These are phyloP conservation scores for Yarrowia keelungensis DNA, from an alignment of 805 yeast genomes.

Conservation along the genomic window DNA sequence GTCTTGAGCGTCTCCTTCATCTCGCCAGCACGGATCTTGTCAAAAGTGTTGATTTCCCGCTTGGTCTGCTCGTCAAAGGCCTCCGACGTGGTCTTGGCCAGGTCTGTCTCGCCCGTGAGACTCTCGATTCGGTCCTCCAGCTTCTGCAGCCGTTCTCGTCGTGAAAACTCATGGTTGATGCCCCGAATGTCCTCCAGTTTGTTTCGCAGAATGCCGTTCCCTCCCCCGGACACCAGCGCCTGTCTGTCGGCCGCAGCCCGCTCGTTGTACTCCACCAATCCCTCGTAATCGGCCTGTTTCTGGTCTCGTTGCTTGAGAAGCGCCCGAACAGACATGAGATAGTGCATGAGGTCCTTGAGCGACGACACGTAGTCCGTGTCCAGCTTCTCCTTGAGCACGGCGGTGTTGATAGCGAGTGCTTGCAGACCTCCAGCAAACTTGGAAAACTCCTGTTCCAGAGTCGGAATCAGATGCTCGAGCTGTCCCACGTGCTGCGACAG, in stretches of 20 bases:
- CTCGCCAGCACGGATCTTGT: slow-evolving; percentile 78
- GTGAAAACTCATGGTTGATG: slow-evolving; percentile 63
- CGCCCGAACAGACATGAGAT: slow-evolving; percentile 66
- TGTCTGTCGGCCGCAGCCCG: slow-evolving; percentile 74
- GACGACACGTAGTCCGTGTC: slow-evolving; percentile 85
- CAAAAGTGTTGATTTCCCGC: slow-evolving; percentile 71
- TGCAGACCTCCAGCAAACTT: slow-evolving; percentile 58
- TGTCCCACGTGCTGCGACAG: slow-evolving; percentile 74
- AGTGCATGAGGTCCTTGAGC: slow-evolving; percentile 86
- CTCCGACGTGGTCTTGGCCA: slow-evolving; percentile 59
- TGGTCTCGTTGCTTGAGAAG: slow-evolving; percentile 86
- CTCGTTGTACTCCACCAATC: slow-evolving; percentile 74
- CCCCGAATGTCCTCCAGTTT: slow-evolving; percentile 70
- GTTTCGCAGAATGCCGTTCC: slow-evolving; percentile 60
- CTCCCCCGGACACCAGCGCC: slow-evolving; percentile 58
- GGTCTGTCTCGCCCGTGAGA: slow-evolving; percentile 58
- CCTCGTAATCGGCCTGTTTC: slow-evolving; percentile 90
- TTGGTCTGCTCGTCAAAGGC: slow-evolving; percentile 63
- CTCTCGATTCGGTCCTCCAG: slow-evolving; percentile 59
- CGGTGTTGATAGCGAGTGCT: slow-evolving; percentile 54
- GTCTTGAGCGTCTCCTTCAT: slow-evolving; percentile 71
- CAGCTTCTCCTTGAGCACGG: slow-evolving; percentile 57
- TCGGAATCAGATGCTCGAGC: slow-evolving; percentile 65
- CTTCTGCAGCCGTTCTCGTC: slow-evolving; percentile 60
- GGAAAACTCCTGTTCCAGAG: slow-evolving; percentile 51